These are phyloP conservation scores for Cystobasidiopsis lactophilus DNA, from an alignment of 768 basidiomycete species.

Conservation along the genomic window DNA sequence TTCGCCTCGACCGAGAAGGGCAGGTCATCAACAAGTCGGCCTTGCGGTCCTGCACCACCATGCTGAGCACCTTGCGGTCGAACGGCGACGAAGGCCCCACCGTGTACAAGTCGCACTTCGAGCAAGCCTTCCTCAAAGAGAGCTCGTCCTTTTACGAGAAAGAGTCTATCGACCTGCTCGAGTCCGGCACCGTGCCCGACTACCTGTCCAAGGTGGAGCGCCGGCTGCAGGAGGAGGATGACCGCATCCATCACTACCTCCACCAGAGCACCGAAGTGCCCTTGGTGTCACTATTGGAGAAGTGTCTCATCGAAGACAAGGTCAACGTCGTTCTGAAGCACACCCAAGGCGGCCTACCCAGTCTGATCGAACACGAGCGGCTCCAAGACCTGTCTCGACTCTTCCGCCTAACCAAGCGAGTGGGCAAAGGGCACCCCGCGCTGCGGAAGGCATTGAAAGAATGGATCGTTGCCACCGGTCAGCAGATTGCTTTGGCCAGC, in stretches of 20 bases:
- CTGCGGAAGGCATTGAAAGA: constrained; percentile 47
- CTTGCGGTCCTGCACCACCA: constrained; percentile 54
- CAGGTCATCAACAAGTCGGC: constrained; percentile 72
- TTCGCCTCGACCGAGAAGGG: constrained; percentile 77
- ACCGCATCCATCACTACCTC: constrained; percentile 66
- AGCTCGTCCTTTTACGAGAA: constrained; percentile 55
- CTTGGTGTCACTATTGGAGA: constrained; percentile 52
- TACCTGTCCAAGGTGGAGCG: constrained; percentile 63
- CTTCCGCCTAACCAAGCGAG: constrained; percentile 48
- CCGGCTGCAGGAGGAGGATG: constrained; percentile 60
- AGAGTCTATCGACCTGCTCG: constrained; percentile 49
- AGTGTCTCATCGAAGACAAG: constrained; percentile 54
- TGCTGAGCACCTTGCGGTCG: constrained; percentile 46
- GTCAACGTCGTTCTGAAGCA: constrained; percentile 50
- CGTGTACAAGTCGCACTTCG: constrained; percentile 64
- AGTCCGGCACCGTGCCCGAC: constrained; percentile 54
- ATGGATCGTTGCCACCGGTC: constrained; percentile 26
- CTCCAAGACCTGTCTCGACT: constrained; percentile 53
- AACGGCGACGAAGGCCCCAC: constrained; percentile 29
- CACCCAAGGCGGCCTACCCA: constrained; percentile 61
- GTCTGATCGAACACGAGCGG: constrained; percentile 65
- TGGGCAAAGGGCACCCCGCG: constrained; percentile 41
- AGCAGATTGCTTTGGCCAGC: constrained; percentile 13
- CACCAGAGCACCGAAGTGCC: constrained; percentile 46
- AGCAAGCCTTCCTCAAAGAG: constrained; percentile 54